phyloP scores from a whole-genome alignment of 2,329 filamentous ascomycete genomes.

The Neonectria sp. region DNA sequence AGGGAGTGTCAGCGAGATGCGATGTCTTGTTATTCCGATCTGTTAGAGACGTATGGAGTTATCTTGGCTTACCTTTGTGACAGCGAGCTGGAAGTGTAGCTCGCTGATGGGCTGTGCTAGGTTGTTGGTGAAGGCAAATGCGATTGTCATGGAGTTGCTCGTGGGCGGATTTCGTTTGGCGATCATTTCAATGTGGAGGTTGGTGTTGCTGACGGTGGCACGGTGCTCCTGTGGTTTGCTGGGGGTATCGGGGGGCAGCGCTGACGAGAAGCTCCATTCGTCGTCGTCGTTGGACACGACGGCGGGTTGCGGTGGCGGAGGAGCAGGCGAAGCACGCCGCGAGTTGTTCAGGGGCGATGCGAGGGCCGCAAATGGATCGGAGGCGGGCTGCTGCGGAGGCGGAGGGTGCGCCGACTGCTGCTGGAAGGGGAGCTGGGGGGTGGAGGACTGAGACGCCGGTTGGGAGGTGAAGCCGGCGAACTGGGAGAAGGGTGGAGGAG shows the following conservation, averaged over 20 bases:
- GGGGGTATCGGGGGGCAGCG: slow-evolving; percentile 74
- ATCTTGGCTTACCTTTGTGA: slow-evolving; percentile 82
- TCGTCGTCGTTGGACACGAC: slow-evolving; percentile 76
- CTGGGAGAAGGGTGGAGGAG: slow-evolving; percentile 65
- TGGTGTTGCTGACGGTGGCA: slow-evolving; percentile 77
- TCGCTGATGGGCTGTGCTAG: slow-evolving; percentile 80
- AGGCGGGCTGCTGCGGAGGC: slow-evolving; percentile 56
- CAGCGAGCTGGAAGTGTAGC: slow-evolving; percentile 91
- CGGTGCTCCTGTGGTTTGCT: slow-evolving; percentile 73
- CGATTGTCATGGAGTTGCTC: slow-evolving; percentile 75
- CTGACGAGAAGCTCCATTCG: slow-evolving; percentile 94
- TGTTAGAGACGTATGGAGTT: background rate
- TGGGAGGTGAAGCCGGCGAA: slow-evolving; percentile 71
- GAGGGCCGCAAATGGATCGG: slow-evolving; percentile 70
- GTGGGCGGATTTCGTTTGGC: slow-evolving; percentile 72
- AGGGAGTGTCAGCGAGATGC: slow-evolving; percentile 22
- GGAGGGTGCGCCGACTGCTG: slow-evolving; percentile 64
- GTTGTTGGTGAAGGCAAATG: slow-evolving; percentile 88
- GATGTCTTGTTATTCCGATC: background rate
- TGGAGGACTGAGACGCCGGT: slow-evolving; percentile 65
- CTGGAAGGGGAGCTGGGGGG: slow-evolving; percentile 65
- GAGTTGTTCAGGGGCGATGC: slow-evolving; percentile 45
- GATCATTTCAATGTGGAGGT: slow-evolving; percentile 80
- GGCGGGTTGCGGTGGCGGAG: slow-evolving; percentile 46
- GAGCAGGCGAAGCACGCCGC: slow-evolving; percentile 47